phyloP scores from a whole-genome alignment of 805 yeast species.

The Hanseniaspora jakobsenii region DNA sequence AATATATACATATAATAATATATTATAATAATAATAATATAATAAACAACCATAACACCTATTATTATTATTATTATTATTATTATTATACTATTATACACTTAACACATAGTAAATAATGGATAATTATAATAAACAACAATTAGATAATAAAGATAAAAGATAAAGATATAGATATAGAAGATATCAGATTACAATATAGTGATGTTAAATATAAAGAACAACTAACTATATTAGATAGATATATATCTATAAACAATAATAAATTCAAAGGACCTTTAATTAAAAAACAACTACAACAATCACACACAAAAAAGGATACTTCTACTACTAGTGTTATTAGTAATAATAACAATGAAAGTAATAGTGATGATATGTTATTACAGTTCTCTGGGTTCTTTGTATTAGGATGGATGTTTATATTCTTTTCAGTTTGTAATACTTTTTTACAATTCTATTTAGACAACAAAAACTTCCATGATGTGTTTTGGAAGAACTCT shows the following conservation, averaged over 20 bases:
- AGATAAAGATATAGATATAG: background rate
- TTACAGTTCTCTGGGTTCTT: slow-evolving; percentile 62
- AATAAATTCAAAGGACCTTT: slow-evolving; percentile 11
- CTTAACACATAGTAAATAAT: too few species aligned
- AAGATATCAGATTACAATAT: background rate
- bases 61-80: too few species aligned
- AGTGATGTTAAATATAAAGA: slow-evolving; percentile 1
- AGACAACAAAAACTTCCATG: slow-evolving; percentile 30
- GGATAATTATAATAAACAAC: background rate
- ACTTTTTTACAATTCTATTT: slow-evolving; percentile 43
- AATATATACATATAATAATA: too few species aligned
- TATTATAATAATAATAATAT: too few species aligned
- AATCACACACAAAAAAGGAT: too few species aligned
- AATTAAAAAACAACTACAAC: slow-evolving; percentile 2
- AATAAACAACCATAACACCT: too few species aligned
- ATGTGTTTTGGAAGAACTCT: slow-evolving; percentile 28
- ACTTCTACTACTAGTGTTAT: too few species aligned
- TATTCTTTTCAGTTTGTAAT: slow-evolving; percentile 43
- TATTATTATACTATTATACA: too few species aligned
- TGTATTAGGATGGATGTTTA: slow-evolving; percentile 64
- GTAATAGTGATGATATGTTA: slow-evolving; percentile 8
- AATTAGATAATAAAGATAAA: background rate
- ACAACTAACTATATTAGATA: slow-evolving; percentile 11
- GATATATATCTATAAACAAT: slow-evolving; percentile 9
- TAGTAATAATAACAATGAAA: background rate